Percentiles rank a stretch among this genome's conserved stretches.
Conservation (phyloP, 164 flowering plant genomes). For the Dillenia suffruticosa region DNA sequence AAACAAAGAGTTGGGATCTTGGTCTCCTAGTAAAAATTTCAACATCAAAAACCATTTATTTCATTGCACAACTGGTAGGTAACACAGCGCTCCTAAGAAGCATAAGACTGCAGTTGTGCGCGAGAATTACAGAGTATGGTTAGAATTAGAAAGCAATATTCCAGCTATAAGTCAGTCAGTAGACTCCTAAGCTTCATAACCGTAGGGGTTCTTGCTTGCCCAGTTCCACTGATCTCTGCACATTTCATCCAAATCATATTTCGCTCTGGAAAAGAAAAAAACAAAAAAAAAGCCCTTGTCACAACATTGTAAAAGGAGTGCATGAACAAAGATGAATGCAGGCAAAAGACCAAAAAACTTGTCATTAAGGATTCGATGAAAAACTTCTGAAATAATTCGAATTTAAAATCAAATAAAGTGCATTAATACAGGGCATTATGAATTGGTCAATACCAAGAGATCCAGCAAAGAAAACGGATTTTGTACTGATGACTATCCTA, state of each 20-base stretch:
- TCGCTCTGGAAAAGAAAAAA: constrained; percentile 51
- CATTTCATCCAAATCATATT: constrained; percentile 88
- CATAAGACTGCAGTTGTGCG: no score
- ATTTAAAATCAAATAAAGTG: background rate
- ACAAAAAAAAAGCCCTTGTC: background rate
- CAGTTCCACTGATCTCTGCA: constrained; percentile 94
- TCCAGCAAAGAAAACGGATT: background rate
- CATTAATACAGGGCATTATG: background rate
- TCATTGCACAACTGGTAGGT: no score
- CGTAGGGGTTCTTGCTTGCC: constrained; percentile 96
- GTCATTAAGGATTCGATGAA: no score
- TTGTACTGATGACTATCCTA: background rate
- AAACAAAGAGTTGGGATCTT: no score
- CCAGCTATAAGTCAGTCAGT: constrained; percentile 9
- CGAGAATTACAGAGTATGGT: no score
- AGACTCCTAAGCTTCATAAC: constrained; percentile 43
- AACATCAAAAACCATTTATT: no score
- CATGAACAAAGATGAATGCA: background rate
- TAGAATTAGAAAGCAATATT: no score
- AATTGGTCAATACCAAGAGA: background rate
- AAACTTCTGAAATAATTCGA: background rate
- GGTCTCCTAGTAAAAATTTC: no score
- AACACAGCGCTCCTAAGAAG: no score
- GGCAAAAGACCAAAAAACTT: background rate
- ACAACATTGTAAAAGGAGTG: no score